These are phyloP conservation scores for Didymella lethalis DNA, from an alignment of 2,329 filamentous ascomycete genomes.

Conservation along the genomic window DNA sequence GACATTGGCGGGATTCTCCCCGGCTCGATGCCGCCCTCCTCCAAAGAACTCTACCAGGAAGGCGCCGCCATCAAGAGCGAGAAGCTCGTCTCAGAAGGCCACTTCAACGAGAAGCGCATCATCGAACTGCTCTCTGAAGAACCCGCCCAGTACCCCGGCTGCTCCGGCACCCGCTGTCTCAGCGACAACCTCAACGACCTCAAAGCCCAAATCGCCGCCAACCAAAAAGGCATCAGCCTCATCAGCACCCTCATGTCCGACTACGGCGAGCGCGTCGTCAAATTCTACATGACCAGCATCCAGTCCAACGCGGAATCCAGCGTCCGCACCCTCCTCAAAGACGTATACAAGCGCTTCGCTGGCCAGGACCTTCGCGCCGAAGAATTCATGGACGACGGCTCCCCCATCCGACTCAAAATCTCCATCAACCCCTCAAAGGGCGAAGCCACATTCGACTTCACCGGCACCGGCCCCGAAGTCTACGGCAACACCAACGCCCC, in stretches of 20 bases:
- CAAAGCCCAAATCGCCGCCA: slow-evolving; percentile 86
- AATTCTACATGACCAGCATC: slow-evolving; percentile 84
- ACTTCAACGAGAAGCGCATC: slow-evolving; percentile 80
- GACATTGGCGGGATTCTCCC: slow-evolving; percentile 86
- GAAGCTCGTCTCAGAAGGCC: slow-evolving; percentile 77
- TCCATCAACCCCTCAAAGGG: slow-evolving; percentile 77
- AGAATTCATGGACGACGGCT: slow-evolving; percentile 89
- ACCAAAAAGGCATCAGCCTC: slow-evolving; percentile 82
- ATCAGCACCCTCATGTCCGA: slow-evolving; percentile 79
- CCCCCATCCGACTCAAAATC: slow-evolving; percentile 76
- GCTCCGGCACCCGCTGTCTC: slow-evolving; percentile 79
- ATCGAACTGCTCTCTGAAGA: slow-evolving; percentile 75
- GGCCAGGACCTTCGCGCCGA: slow-evolving; percentile 75
- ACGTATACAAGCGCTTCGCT: slow-evolving; percentile 72
- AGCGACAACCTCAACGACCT: slow-evolving; percentile 86
- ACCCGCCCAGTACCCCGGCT: slow-evolving; percentile 77
- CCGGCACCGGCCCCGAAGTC: slow-evolving; percentile 79
- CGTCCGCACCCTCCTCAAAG: slow-evolving; percentile 76
- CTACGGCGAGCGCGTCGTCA: slow-evolving; percentile 78
- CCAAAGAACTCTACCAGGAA: slow-evolving; percentile 66
- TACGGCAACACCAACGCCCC: slow-evolving; percentile 84
- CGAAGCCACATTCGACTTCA: slow-evolving; percentile 80
- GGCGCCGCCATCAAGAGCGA: slow-evolving; percentile 64
- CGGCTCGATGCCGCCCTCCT: slow-evolving; percentile 83
- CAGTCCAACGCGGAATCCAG: slow-evolving; percentile 80